Evolutionary conservation across 192 early-diverging fungal species (phyloP).

Genomic region (Entomortierella beljakovae): DNA sequence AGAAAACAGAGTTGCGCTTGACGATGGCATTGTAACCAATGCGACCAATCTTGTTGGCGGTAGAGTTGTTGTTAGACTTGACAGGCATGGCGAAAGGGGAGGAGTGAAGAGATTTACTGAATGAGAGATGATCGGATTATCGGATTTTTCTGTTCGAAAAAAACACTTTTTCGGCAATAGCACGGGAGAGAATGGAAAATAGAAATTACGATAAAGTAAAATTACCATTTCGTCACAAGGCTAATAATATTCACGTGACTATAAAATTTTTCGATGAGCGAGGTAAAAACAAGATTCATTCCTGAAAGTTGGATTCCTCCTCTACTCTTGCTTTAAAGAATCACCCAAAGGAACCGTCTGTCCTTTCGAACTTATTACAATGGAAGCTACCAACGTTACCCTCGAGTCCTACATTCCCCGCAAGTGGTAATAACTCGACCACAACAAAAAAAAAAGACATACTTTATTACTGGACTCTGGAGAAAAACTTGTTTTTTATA

Average conservation of each 20-base stretch:
- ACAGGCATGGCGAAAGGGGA: slow-evolving; percentile 33
- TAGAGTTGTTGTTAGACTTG: slow-evolving; percentile 52
- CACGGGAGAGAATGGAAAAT: neutral
- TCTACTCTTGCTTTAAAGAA: slow-evolving; percentile 57
- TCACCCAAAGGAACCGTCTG: slow-evolving; percentile 38
- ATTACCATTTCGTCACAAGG: neutral
- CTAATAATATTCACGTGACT: slow-evolving; percentile 13
- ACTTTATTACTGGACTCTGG: no score
- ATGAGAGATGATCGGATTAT: slow-evolving; percentile 6
- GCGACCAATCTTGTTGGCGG: slow-evolving; percentile 55
- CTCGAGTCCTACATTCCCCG: slow-evolving; percentile 57
- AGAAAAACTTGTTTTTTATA: no score
- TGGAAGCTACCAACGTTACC: slow-evolving; percentile 54
- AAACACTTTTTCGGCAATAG: neutral
- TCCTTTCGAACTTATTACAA: slow-evolving; percentile 30
- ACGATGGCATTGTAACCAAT: slow-evolving; percentile 71
- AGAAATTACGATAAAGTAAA: neutral
- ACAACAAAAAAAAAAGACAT: neutral
- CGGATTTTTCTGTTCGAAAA: neutral
- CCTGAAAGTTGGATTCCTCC: slow-evolving; percentile 19
- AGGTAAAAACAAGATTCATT: neutral
- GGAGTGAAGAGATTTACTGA: neutral
- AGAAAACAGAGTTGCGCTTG: slow-evolving; percentile 78
- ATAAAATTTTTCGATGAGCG: slow-evolving; percentile 3
- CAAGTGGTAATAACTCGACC: slow-evolving; percentile 44